A percentile compares a stretch with the other conserved stretches of the same genome.
These are phyloP conservation scores for Blastomyces emzantsi DNA, from an alignment of 2,329 filamentous ascomycete species.

Conservation along the genomic window DNA sequence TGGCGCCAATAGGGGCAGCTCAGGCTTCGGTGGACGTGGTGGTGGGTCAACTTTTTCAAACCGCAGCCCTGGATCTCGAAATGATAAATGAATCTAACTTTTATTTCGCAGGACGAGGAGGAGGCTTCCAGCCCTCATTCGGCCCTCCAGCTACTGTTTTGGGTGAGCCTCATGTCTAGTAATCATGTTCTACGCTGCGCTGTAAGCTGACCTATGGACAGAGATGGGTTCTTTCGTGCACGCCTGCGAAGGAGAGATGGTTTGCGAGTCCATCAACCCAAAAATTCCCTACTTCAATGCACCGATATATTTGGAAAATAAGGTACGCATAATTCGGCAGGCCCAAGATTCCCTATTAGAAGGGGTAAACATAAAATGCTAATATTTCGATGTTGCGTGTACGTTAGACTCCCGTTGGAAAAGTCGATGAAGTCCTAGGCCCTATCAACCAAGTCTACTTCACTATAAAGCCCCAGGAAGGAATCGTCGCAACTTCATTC, in stretches of 20 bases:
- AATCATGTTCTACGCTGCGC: constrained; percentile 3
- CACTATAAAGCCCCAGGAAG: constrained; percentile 94
- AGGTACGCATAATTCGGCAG: constrained; percentile 46
- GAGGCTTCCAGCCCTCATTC: constrained; percentile 53
- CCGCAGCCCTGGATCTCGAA: constrained; percentile 19
- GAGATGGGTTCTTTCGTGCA: constrained; percentile 95
- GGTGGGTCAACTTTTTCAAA: constrained; percentile 25
- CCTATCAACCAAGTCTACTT: constrained; percentile 98
- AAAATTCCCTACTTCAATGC: constrained; percentile 99
- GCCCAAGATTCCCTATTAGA: background rate
- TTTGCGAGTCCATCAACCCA: constrained; percentile 88
- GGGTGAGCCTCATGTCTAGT: constrained; percentile 32
- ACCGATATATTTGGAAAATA: constrained; percentile 98
- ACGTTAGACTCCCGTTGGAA: constrained; percentile 69
- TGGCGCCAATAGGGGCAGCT: constrained; percentile 45
- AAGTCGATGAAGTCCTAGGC: constrained; percentile 95
- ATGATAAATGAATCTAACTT: constrained; percentile 23
- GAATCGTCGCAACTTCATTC: constrained; percentile 90
- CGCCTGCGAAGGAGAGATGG: constrained; percentile 93
- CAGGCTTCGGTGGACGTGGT: constrained; percentile 32
- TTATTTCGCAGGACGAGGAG: constrained; percentile 46
- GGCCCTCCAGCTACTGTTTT: constrained; percentile 55
- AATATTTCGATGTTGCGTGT: background rate
- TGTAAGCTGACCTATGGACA: constrained; percentile 32
- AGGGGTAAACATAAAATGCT: background rate